Base-by-base conservation (phyloP, 2,329 filamentous ascomycete species). In the Aspergillus sp. region DNA sequence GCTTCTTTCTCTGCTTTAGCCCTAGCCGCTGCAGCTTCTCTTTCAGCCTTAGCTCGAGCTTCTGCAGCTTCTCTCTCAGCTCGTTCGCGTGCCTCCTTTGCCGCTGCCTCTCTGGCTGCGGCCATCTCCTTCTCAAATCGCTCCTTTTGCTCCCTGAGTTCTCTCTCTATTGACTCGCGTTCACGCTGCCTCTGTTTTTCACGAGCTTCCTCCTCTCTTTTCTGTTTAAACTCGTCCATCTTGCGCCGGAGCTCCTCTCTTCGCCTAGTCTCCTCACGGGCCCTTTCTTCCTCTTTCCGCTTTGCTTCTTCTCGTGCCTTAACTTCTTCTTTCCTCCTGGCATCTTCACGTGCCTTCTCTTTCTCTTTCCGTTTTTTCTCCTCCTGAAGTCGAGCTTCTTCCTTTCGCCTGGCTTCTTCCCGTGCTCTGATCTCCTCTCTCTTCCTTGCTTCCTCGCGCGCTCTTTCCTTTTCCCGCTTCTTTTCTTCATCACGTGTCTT, bases 101-200 rank as follows among this genome's bases (percentile, higher is more conserved):
- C 53, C 7, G 57, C 56, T 12, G 51, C 51, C 30, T 56, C 55
- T 38, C 52, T 58, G 19, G 62, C 63, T 12, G 57, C 60, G n/a
- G 62, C 62, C 55, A 65, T 63, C 43, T 66, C 63, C 28, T 51
- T 59, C 52, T 69, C 67, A 12, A 68, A 57, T 46, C 69, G 66
- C 51, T 69, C 66, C 38, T 64, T 64, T 30, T 65, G 65, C 51
- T 69, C 64, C 36, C 61, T 60, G 30, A 68, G 52, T 45, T 69
- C 65, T 35, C 60, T 60, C 49, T 71, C 68, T 57, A 69, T 67
- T 7, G 60, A 63, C 46, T 71, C 68, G 27, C 64, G 62, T 46
- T 71, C 68, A 1, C 63, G 61, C 45, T 68, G 58, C 38, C 59
- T 58, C 44, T 69, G 60, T 41, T 66, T 65, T 48, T 70, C 67